Conservation (phyloP, 106 monocot species). For the Cymbidium sinense region DNA sequence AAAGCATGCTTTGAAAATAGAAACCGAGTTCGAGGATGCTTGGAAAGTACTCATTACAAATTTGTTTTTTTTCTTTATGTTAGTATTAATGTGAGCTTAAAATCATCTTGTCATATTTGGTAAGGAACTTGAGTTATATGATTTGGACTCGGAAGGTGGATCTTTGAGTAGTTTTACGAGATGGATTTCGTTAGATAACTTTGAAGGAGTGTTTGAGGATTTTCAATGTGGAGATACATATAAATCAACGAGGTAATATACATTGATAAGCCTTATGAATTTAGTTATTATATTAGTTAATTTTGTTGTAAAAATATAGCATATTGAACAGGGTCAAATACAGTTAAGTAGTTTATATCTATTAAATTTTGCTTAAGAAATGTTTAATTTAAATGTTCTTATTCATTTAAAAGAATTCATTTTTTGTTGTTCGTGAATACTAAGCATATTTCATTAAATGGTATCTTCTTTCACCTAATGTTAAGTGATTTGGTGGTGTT, state of each 20-base stretch:
- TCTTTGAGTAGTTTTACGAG: conserved; percentile 19
- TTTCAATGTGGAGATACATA: conserved; percentile 27
- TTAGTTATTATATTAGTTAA: neutral
- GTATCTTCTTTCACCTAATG: too few species aligned
- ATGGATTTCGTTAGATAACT: conserved; percentile 50
- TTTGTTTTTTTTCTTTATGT: neutral
- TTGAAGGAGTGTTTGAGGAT: conserved; percentile 60
- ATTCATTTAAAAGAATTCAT: conserved; percentile 1
- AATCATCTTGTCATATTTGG: conserved; percentile 2
- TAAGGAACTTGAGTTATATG: conserved; percentile 75
- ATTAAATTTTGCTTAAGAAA: neutral
- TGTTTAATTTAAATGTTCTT: neutral
- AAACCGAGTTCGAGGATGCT: conserved; percentile 62
- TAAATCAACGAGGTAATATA: conserved; percentile 31
- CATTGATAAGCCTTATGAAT: neutral
- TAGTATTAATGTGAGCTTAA: neutral
- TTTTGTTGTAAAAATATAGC: conserved; percentile 2
- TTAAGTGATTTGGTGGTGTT: too few species aligned
- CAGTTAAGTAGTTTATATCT: neutral
- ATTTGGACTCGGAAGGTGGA: conserved; percentile 34
- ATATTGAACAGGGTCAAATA: conserved; percentile 14
- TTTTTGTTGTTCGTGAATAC: too few species aligned
- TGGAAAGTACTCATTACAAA: conserved; percentile 62
- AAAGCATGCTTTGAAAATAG: conserved; percentile 57
- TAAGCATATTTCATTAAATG: too few species aligned